Conservation (phyloP, 306 rosid species). For the Hippophae gyantsensis region DNA sequence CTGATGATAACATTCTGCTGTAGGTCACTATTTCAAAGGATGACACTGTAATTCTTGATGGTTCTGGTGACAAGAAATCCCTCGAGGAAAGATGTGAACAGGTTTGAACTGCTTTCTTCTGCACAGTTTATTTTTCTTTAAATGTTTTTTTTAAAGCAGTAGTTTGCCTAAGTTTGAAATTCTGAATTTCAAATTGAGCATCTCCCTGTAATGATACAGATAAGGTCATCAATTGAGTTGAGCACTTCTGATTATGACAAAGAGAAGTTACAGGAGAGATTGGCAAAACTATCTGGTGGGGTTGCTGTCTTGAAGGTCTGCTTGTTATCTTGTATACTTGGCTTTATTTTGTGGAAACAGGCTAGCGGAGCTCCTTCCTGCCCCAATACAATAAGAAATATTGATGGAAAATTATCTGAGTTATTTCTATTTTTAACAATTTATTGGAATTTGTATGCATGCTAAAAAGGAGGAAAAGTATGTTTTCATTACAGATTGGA, state of each 20-base stretch:
- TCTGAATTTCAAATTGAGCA: no score
- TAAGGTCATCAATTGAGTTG: conserved; percentile 35
- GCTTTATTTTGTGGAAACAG: not conserved
- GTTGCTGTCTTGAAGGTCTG: conserved; percentile 45
- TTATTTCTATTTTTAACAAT: no score
- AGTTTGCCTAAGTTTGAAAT: not conserved
- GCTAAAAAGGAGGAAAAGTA: no score
- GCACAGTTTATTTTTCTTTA: not conserved
- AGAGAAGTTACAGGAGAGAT: conserved; percentile 39
- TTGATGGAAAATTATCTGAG: no score
- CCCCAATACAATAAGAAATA: not conserved
- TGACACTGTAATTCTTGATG: conserved; percentile 88
- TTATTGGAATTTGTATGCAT: no score
- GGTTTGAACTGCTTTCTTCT: conserved; percentile 34
- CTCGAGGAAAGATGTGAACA: conserved; percentile 92
- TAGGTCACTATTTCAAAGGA: conserved; percentile 82
- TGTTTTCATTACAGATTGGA: conserved; percentile 26
- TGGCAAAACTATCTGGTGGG: conserved; percentile 47
- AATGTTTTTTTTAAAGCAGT: conserved; percentile 4
- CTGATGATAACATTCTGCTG: conserved; percentile 1
- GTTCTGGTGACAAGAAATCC: conserved; percentile 77
- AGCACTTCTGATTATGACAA: conserved; percentile 51
- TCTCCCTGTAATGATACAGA: conserved; percentile 14
- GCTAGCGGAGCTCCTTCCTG: not conserved
- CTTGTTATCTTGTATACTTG: no score